A percentile compares a stretch with the other conserved stretches of the same genome.
These are phyloP conservation scores for Pseudogymnoascus sp. DNA, from an alignment of 2,329 filamentous ascomycete species.

Conservation along the genomic window DNA sequence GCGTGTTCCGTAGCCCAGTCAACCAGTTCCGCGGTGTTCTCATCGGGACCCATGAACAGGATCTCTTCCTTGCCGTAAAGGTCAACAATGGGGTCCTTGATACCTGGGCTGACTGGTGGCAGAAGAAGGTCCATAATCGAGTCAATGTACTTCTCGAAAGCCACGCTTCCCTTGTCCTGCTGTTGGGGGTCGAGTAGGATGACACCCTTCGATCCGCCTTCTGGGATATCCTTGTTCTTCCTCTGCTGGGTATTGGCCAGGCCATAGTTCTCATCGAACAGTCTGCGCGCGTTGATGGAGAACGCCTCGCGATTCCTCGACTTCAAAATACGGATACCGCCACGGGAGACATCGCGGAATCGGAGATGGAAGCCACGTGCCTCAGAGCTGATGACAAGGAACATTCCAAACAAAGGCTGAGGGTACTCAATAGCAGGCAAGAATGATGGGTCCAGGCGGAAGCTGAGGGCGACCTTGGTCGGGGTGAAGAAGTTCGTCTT, in stretches of 20 bases:
- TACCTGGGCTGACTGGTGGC: conserved; percentile 82
- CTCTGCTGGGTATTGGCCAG: conserved; percentile 96
- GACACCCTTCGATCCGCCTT: conserved; percentile 96
- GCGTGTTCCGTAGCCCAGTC: conserved; percentile 99
- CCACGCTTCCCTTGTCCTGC: conserved; percentile 84
- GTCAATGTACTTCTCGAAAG: conserved; percentile 99
- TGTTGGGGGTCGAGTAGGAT: conserved; percentile 89
- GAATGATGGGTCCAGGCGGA: conserved; percentile 84
- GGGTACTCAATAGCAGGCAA: conserved; percentile 88
- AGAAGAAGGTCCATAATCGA: conserved; percentile 92
- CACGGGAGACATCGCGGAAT: conserved; percentile 93
- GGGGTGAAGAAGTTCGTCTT: conserved; percentile 97
- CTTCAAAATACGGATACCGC: conserved; percentile 97
- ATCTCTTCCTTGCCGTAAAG: conserved; percentile 93
- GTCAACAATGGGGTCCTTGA: conserved; percentile 98
- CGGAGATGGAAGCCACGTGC: conserved; percentile 95
- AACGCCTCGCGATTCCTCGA: conserved; percentile 94
- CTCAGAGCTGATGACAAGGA: conserved; percentile 93
- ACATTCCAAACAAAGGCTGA: conserved; percentile 93
- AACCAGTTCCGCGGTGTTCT: conserved; percentile 95
- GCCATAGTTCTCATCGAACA: conserved; percentile 99
- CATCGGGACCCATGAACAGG: conserved; percentile 95
- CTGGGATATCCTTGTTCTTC: conserved; percentile 99
- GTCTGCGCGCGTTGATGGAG: conserved; percentile 86
- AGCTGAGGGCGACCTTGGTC: conserved; percentile 95